Percentiles rank a stretch among this genome's conserved stretches.
phyloP scores from a whole-genome alignment of 192 early-diverging fungal genomes.

The Backusella tarrabulga region DNA sequence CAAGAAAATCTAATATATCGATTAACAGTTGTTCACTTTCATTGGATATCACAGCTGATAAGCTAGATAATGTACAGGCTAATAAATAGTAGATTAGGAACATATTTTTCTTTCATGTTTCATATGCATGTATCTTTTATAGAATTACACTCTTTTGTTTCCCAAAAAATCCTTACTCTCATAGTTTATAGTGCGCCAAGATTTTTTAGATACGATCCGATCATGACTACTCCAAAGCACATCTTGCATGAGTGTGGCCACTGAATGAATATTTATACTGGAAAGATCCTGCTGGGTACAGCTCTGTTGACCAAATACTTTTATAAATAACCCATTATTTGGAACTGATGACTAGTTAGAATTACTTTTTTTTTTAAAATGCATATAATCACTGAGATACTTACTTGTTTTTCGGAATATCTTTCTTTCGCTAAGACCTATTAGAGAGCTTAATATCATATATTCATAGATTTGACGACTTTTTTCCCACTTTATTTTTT shows the following conservation, averaged over 20 bases:
- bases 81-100: background rate
- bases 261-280: conserved; percentile 21
- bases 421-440: conserved; percentile 31
- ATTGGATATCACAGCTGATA: conserved; percentile 11
- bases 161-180: conserved; percentile 22
- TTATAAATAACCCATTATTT: conserved; percentile 29
- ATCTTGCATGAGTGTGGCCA: conserved; percentile 34
- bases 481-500: background rate
- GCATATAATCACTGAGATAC: background rate
- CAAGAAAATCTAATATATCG: conserved; percentile 34
- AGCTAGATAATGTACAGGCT: conserved; percentile 31
- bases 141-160: background rate
- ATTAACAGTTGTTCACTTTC: conserved; percentile 19
- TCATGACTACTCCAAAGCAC: conserved; percentile 30
- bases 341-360: conserved; percentile 12
- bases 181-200: conserved; percentile 34
- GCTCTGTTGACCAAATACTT: conserved; percentile 24
- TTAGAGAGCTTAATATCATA: background rate
- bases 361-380: background rate
- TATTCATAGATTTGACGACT: background rate
- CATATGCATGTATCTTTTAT: background rate
- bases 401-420: conserved; percentile 32
- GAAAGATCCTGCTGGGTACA: conserved; percentile 21
- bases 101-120: background rate
- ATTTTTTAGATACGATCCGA: conserved; percentile 30